A percentile compares a stretch with the other conserved stretches of the same genome.
phyloP scores from a whole-genome alignment of 805 yeast species.

The Starmera dryadoides region DNA sequence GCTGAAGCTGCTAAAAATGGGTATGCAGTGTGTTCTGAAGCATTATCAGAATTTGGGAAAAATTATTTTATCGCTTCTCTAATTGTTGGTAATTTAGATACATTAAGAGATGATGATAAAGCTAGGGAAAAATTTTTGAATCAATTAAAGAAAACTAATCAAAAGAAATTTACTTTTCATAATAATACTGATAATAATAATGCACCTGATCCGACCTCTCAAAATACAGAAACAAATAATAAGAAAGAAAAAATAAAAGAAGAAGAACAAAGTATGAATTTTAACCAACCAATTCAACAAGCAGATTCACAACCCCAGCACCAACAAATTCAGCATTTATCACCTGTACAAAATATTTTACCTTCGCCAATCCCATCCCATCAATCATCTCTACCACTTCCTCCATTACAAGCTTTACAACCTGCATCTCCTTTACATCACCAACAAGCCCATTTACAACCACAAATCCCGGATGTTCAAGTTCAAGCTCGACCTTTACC shows the following conservation, averaged over 20 bases:
- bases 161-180: neutral
- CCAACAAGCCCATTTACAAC: neutral
- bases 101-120: constrained; percentile 27
- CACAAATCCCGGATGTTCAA: too few species aligned
- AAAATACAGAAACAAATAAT: constrained; percentile 5
- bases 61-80: constrained; percentile 47
- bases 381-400: neutral
- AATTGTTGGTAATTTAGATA: constrained; percentile 43
- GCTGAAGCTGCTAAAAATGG: constrained; percentile 29
- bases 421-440: neutral
- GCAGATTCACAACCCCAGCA: constrained; percentile 1
- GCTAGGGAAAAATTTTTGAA: constrained; percentile 16
- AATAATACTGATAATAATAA: too few species aligned
- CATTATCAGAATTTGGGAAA: constrained; percentile 34
- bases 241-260: constrained; percentile 7
- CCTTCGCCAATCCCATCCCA: neutral
- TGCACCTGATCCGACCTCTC: too few species aligned
- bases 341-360: neutral
- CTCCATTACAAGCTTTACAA: neutral
- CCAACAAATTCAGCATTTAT: too few species aligned
- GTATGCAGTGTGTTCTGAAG: constrained; percentile 22
- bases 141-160: constrained; percentile 7
- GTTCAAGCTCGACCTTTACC: too few species aligned
- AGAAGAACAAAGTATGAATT: constrained; percentile 7
- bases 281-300: neutral